A percentile compares a stretch with the other conserved stretches of the same genome.
phyloP scores from a whole-genome alignment of 2,329 filamentous ascomycete species.

The Pseudocercospora pini-densiflorae region DNA sequence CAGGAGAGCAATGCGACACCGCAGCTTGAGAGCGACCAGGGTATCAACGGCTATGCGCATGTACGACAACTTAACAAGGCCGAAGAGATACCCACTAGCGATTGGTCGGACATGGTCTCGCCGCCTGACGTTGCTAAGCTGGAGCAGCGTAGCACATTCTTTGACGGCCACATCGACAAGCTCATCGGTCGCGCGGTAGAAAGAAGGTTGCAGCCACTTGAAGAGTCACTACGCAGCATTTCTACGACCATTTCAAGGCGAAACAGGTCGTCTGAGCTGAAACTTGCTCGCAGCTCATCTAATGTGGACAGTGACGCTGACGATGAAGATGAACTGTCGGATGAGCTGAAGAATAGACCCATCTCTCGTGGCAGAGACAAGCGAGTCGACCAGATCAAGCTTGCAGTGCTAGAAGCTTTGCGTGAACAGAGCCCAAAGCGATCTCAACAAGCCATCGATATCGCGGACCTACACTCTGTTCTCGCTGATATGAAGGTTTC shows the following conservation, averaged over 20 bases:
- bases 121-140: constrained; percentile 84
- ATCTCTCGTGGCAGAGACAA: constrained; percentile 79
- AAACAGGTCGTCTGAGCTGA: constrained; percentile 61
- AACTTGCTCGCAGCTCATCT: constrained; percentile 45
- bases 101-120: constrained; percentile 88
- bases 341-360: constrained; percentile 67
- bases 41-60: constrained; percentile 35
- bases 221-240: constrained; percentile 77
- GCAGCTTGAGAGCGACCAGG: constrained; percentile 49
- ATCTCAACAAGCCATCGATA: constrained; percentile 33
- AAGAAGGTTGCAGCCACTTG: constrained; percentile 77
- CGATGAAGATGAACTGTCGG: constrained; percentile 72
- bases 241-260: constrained; percentile 56
- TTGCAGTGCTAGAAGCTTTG: constrained; percentile 66
- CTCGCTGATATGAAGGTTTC: constrained; percentile 55
- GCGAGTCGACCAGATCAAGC: constrained; percentile 77
- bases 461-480: constrained; percentile 51
- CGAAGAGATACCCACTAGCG: constrained; percentile 72
- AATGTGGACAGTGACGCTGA: constrained; percentile 85
- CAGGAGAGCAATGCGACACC: constrained; percentile 18
- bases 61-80: constrained; percentile 67
- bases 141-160: constrained; percentile 80
- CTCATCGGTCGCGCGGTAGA: constrained; percentile 79
- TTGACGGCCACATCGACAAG: constrained; percentile 87
- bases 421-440: constrained; percentile 39